These are phyloP conservation scores for Boletus insuetus DNA, from an alignment of 768 basidiomycete species.

Conservation along the genomic window DNA sequence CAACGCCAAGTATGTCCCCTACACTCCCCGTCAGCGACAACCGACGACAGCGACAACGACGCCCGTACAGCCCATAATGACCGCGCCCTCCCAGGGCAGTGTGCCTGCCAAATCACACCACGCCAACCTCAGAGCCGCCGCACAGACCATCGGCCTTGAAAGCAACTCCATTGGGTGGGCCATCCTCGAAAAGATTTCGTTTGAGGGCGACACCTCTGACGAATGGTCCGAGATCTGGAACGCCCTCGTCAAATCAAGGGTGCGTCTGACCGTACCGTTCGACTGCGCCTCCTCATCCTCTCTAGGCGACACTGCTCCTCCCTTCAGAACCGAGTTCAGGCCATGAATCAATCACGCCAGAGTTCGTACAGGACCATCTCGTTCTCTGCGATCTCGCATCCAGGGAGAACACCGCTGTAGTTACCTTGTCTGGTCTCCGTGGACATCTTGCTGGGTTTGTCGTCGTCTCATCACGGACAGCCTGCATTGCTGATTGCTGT, in stretches of 20 bases:
- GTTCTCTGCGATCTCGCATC: conserved; percentile 57
- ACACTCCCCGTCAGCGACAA: conserved; percentile 70
- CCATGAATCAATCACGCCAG: conserved; percentile 58
- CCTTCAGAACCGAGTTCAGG: conserved; percentile 60
- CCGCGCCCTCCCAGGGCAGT: not conserved
- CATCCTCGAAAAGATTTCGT: conserved; percentile 68
- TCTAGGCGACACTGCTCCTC: conserved; percentile 75
- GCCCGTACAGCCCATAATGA: not conserved
- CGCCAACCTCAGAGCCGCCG: conserved; percentile 70
- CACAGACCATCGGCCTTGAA: conserved; percentile 66
- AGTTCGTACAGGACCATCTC: conserved; percentile 84
- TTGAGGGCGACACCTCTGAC: conserved; percentile 44
- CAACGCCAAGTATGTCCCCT: conserved; percentile 61
- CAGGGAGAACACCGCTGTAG: conserved; percentile 47
- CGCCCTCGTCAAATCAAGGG: conserved; percentile 64
- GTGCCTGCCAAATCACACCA: conserved; percentile 54
- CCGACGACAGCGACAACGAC: conserved; percentile 39
- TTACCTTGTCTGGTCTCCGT: conserved; percentile 82
- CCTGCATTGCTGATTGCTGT: conserved; percentile 32
- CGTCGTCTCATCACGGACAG: conserved; percentile 26
- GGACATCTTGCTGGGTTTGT: conserved; percentile 61
- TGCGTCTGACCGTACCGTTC: conserved; percentile 29
- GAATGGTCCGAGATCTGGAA: conserved; percentile 75
- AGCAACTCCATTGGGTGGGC: conserved; percentile 67
- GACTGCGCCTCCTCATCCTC: not conserved